phyloP scores from a whole-genome alignment of 2,329 filamentous ascomycete genomes.

The Trichophyton equinum region DNA sequence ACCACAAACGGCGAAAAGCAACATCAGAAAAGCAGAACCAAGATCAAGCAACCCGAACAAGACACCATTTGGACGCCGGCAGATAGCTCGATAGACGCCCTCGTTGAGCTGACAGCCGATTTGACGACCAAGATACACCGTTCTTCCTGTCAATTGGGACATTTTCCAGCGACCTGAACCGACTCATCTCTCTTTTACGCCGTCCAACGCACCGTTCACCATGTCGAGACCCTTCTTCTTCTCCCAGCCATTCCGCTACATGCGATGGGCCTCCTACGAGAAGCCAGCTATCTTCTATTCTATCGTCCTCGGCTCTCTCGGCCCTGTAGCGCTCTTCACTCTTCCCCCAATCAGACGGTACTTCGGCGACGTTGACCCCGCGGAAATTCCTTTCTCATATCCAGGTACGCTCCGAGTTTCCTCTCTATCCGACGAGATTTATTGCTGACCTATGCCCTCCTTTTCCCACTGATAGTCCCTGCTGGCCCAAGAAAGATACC shows the following conservation, averaged over 20 bases:
- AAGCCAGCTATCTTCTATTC: slow-evolving; percentile 89
- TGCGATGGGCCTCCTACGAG: slow-evolving; percentile 76
- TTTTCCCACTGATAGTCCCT: slow-evolving; percentile 27
- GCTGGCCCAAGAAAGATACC: slow-evolving; percentile 35
- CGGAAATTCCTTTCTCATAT: slow-evolving; percentile 75
- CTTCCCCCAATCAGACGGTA: slow-evolving; percentile 61
- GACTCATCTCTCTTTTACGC: too few species aligned
- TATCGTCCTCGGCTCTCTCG: slow-evolving; percentile 57
- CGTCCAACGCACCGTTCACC: slow-evolving; percentile 9
- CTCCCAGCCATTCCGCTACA: slow-evolving; percentile 68
- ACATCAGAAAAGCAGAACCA: background rate
- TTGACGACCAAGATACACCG: background rate
- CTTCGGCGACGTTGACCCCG: slow-evolving; percentile 61
- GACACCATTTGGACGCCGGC: background rate
- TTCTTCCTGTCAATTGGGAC: background rate
- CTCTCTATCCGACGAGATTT: background rate
- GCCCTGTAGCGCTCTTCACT: slow-evolving; percentile 56
- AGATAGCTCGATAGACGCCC: background rate
- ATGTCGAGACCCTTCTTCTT: slow-evolving; percentile 65
- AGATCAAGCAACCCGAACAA: background rate
- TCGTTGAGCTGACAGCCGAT: background rate
- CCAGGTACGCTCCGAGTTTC: slow-evolving; percentile 54
- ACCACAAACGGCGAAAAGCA: background rate
- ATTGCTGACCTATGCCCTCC: slow-evolving; percentile 5
- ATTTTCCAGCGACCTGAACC: background rate